Conservation (phyloP, 768 basidiomycete species). For the Pleurotus djamor region DNA sequence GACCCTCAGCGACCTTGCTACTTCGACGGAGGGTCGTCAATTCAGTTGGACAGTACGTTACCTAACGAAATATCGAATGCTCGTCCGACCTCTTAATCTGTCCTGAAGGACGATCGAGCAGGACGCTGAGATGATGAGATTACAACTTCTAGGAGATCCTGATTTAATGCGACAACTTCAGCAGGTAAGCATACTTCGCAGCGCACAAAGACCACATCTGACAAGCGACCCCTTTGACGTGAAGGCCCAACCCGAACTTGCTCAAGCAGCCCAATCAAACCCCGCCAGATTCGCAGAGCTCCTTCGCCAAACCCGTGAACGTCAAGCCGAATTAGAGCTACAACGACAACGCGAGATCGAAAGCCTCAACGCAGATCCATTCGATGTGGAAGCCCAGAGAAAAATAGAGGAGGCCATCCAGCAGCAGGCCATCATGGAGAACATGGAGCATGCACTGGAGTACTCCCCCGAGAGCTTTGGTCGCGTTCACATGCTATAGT, state of each 20-base stretch:
- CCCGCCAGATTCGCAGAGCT: conserved; percentile 77
- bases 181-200: conserved; percentile 40
- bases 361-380: conserved; percentile 83
- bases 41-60: conserved; percentile 38
- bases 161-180: conserved; percentile 71
- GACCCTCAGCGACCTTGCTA: conserved; percentile 61
- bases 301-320: conserved; percentile 57
- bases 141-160: conserved; percentile 86
- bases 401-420: conserved; percentile 93
- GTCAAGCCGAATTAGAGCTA: conserved; percentile 51
- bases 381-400: conserved; percentile 86
- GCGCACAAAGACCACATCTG: neutral
- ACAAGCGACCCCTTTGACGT: neutral
- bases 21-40: conserved; percentile 58
- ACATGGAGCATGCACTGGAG: conserved; percentile 91
- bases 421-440: conserved; percentile 88
- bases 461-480: conserved; percentile 94
- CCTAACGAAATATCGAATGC: neutral
- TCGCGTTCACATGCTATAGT: conserved; percentile 96
- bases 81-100: neutral
- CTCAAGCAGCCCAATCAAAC: conserved; percentile 62
- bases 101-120: conserved; percentile 60
- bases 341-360: conserved; percentile 60
- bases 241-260: conserved; percentile 83
- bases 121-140: conserved; percentile 88